Percentiles rank a stretch among this genome's conserved stretches.
Conservation (phyloP, 495 filamentous ascomycete genomes). For the Neurospora sp. region DNA sequence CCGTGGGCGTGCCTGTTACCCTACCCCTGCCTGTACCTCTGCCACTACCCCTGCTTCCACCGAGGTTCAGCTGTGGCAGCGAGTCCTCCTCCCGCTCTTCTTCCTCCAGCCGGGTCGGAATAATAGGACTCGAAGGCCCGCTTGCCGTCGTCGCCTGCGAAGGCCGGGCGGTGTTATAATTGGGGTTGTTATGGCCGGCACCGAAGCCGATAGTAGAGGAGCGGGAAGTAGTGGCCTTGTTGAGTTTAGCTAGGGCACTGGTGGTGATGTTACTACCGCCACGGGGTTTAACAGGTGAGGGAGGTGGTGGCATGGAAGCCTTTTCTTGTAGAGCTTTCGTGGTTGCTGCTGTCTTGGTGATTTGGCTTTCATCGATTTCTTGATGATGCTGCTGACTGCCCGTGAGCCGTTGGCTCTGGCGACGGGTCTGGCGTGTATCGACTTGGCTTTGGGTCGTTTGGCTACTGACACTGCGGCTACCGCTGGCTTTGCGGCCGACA, state of each 20-base stretch:
- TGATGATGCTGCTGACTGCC: not conserved
- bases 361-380: not conserved
- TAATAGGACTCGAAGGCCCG: constrained; percentile 19
- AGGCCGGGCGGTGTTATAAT: constrained; percentile 14
- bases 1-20: not conserved
- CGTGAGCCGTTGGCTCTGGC: constrained; percentile 4
- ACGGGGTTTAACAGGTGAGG: not conserved
- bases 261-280: not conserved
- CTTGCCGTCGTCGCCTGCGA: constrained; percentile 40
- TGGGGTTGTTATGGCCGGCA: constrained; percentile 2
- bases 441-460: not conserved
- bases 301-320: not conserved
- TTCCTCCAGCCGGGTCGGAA: not conserved
- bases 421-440: not conserved
- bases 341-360: not conserved
- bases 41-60: not conserved
- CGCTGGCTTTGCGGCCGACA: not conserved
- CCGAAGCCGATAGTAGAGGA: not conserved
- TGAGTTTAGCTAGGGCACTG: constrained; percentile 3
- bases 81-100: not conserved
- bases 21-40: too few relatives aligned
- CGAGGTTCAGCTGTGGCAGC: not conserved
- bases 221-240: not conserved
- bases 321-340: not conserved
- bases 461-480: not conserved